phyloP scores from a whole-genome alignment of 2,329 filamentous ascomycete genomes.

The Xylariales sp. region DNA sequence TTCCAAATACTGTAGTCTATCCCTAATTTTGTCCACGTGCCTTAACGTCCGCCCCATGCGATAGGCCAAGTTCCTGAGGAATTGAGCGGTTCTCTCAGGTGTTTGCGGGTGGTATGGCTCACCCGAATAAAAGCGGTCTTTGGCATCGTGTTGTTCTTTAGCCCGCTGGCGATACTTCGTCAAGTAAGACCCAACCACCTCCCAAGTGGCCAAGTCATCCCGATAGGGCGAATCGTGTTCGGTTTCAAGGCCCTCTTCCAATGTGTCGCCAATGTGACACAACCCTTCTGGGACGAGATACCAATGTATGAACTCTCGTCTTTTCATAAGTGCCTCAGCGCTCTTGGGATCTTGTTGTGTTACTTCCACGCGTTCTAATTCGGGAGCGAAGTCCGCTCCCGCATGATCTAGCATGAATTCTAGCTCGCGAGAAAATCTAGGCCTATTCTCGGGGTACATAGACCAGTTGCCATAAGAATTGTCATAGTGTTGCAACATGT shows the following conservation, averaged over 20 bases:
- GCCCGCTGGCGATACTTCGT: slow-evolving; percentile 18
- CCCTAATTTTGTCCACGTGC: slow-evolving; percentile 41
- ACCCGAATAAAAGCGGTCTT: slow-evolving; percentile 4
- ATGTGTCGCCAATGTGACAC: slow-evolving; percentile 11
- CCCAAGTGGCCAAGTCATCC: slow-evolving; percentile 45
- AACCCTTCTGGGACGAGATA: slow-evolving; percentile 35
- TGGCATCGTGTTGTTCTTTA: slow-evolving; percentile 4
- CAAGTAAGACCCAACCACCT: slow-evolving; percentile 36
- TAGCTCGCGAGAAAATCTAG: slow-evolving; percentile 33
- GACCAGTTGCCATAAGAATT: slow-evolving; percentile 32
- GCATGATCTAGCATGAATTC: slow-evolving; percentile 38
- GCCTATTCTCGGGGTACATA: slow-evolving; percentile 23
- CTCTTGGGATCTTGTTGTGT: background rate
- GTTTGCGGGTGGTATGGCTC: slow-evolving; percentile 33
- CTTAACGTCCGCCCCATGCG: slow-evolving; percentile 54
- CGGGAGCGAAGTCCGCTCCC: slow-evolving; percentile 26
- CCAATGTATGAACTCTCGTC: slow-evolving; percentile 32
- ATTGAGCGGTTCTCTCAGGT: slow-evolving; percentile 45
- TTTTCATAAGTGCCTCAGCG: background rate
- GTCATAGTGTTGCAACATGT: slow-evolving; percentile 33
- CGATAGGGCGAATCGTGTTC: slow-evolving; percentile 41
- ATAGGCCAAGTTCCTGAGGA: slow-evolving; percentile 53
- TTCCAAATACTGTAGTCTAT: slow-evolving; percentile 39
- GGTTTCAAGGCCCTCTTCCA: slow-evolving; percentile 20
- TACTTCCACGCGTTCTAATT: slow-evolving; percentile 34